Evolutionary conservation across 768 basidiomycete genomes (phyloP).

Genomic region (Leccinum subtestaceum): DNA sequence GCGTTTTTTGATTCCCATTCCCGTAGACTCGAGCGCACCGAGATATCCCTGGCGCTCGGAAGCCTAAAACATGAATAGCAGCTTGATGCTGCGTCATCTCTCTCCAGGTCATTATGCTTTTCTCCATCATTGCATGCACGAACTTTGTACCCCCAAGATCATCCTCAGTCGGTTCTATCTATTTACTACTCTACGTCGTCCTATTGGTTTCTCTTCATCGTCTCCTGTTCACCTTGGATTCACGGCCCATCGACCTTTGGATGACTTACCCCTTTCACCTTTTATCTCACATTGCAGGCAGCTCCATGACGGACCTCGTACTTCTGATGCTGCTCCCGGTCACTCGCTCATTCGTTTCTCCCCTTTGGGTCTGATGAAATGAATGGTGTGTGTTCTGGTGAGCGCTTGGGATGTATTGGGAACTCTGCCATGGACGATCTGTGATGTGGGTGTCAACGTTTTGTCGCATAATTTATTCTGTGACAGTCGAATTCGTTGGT

Average conservation of each 20-base stretch:
- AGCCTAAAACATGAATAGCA: constrained; percentile 15
- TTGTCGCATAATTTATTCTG: not conserved
- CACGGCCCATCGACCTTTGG: not conserved
- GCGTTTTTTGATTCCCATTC: constrained; percentile 21
- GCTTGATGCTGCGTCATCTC: constrained; percentile 7
- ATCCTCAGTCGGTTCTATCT: constrained; percentile 21
- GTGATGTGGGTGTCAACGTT: not conserved
- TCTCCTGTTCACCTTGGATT: constrained; percentile 6
- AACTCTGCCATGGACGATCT: not conserved
- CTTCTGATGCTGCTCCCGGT: constrained; percentile 24
- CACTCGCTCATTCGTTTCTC: constrained; percentile 38
- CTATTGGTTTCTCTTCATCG: constrained; percentile 19
- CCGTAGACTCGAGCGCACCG: not conserved
- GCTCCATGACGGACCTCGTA: constrained; percentile 11
- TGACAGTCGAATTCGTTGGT: constrained; percentile 5
- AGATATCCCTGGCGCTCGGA: constrained; percentile 9
- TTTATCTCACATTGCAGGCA: not conserved
- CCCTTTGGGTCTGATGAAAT: constrained; percentile 48
- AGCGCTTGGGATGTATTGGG: constrained; percentile 38
- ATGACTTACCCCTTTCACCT: not conserved
- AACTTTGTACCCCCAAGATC: constrained; percentile 17
- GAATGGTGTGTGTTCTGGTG: constrained; percentile 37
- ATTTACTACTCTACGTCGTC: constrained; percentile 28
- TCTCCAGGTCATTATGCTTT: constrained; percentile 10
- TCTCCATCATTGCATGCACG: constrained; percentile 18